Base-by-base conservation (phyloP, 1,284 basidiomycete genomes). In the Inonotus hispidus region DNA sequence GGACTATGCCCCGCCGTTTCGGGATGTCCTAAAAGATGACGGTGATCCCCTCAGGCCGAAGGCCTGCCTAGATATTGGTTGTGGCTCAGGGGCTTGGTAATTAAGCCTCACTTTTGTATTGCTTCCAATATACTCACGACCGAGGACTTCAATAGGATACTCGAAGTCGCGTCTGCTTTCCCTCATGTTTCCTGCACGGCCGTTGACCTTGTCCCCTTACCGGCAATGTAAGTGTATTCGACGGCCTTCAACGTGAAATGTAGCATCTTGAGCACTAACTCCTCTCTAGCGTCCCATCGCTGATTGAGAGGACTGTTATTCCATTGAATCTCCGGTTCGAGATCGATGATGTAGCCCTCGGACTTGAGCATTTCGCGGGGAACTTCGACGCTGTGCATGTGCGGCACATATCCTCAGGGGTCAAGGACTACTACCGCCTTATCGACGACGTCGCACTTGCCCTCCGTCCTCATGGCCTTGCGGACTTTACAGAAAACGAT, bases 281-380 rank as follows among this genome's bases (percentile, higher is more conserved):
- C 25, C 32, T 46, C 37, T 52, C 54, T 27, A 27, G 39, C 41
- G 21, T 53, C 21, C 55, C 47, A 23, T 27, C 39, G 7, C n/a
- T 56, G 19, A 49, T 53, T 19, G 23, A 37, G n/a, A 49, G 60
- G 45, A 41, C 45, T 27, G 35, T 37, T 16, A 59, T 58, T 80
- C 88, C 88, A 47, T 73, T 74, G 32, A 90, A 90, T 70, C 81
- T 84, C 72, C 82, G 86, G 84, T 87, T 84, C 67, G 89, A 92
- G 72, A 81, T 91, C 6, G 90, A 92, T 71, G 89, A 92, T 71
- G 83, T 91, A 68, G 91, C 91, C 72, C 81, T 91, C 19, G 89
- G 89, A 1, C 76, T 92, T 13, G 85, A 89, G 66, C 90, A 92
- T 71, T 91, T 86, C 69, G 88, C 85, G 67, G 84, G 83, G 5